Base-by-base conservation (phyloP, 805 yeast species). In the Metschnikowia aberdeeniae region DNA sequence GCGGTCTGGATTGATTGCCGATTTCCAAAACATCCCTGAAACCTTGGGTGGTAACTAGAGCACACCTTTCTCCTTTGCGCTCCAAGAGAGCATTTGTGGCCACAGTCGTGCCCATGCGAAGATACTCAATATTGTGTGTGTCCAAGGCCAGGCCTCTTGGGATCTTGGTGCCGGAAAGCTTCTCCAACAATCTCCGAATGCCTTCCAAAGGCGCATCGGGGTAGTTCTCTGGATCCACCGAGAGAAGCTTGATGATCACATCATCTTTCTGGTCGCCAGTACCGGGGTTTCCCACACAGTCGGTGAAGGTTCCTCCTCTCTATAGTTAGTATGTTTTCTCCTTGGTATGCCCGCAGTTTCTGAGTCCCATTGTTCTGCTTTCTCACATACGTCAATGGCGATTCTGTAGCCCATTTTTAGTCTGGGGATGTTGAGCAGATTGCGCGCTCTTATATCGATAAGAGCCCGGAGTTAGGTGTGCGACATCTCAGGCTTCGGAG, bases 81-180 rank as follows among this genome's bases (percentile, higher is more conserved):
- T 92, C 98, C 48, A 92, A 72, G 29, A 93, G 74, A 1, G 98
- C 97, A 66, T 92, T 92, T 6, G 98, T 92, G 1, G 99, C 98
- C 41, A 62, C 66, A 2, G 66, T 62, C 13, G 67, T 61, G 26
- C 67, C 67, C 54, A 62, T 52, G 34, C 64, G 55, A 27, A 62
- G 53, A 20, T 42, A 44, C 45, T 50, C 56, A 36, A 53, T 53
- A 26, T 50, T 41, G 33, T 50, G 44, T 4, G 55, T 52, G 24
- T 52, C 55, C 44, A 53, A 44, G n/a, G 55, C 52, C 44, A 44
- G 40, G 29, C 56, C 56, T 3, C 55, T 38, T 12, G 57, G 56
- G n/a, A 52, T 50, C n/a, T 22, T 24, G 4, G 27, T 36, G 13
- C 46, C 49, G 24, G 50, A 37, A 36, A 50, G 42, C 13, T 47